phyloP scores from a whole-genome alignment of 129 eudicot species.

The Artemisia annua region DNA sequence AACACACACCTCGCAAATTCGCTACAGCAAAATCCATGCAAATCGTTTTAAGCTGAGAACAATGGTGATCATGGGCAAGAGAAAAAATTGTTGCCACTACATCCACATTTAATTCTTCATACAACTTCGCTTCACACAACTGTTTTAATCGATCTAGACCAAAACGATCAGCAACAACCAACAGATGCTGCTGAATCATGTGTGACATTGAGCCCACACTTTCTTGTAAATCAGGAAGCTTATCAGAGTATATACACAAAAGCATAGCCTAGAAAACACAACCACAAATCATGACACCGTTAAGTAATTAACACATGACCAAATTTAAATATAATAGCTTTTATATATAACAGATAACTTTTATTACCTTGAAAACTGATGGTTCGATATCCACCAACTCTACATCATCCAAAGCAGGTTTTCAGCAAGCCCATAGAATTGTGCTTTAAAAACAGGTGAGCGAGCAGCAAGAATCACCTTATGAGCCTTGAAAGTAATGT shows the following conservation, averaged over 20 bases:
- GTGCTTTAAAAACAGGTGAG: background rate
- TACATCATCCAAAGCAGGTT: background rate
- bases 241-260: slow-evolving; percentile 64
- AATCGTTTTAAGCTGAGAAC: no score
- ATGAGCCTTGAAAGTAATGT: background rate
- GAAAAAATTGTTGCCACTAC: slow-evolving; percentile 47
- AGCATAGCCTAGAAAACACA: slow-evolving; percentile 71
- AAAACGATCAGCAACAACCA: slow-evolving; percentile 91
- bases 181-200: slow-evolving; percentile 63
- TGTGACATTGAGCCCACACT: slow-evolving; percentile 4
- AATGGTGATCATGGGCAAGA: no score
- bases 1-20: no score
- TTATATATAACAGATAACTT: no score
- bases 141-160: slow-evolving; percentile 75
- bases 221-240: slow-evolving; percentile 27
- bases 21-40: no score
- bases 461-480: background rate
- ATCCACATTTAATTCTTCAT: slow-evolving; percentile 65
- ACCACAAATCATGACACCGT: slow-evolving; percentile 11
- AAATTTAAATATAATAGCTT: background rate
- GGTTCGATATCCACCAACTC: background rate
- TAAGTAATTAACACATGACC: background rate
- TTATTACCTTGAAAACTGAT: no score
- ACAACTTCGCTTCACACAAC: slow-evolving; percentile 75
- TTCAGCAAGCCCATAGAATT: background rate